Percentiles rank a stretch among this genome's conserved stretches.
These are phyloP conservation scores for Salvia hispanica DNA, from an alignment of 257 asterid genomes.

Conservation along the genomic window DNA sequence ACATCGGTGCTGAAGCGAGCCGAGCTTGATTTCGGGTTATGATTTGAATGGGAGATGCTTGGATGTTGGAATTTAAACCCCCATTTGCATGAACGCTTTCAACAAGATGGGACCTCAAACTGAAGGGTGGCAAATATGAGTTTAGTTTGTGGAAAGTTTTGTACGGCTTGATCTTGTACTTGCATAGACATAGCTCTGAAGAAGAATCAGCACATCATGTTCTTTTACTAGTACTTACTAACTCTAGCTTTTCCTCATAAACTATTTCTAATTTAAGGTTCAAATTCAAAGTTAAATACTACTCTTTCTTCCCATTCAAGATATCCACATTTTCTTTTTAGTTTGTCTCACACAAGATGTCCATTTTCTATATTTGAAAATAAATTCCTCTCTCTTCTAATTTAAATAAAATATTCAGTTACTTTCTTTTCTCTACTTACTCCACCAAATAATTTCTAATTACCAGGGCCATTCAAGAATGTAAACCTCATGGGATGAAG, in stretches of 20 bases:
- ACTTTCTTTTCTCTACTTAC: too few species aligned
- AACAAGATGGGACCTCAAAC: conserved; percentile 1
- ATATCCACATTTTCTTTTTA: too few species aligned
- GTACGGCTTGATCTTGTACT: neutral
- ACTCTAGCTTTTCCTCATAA: neutral
- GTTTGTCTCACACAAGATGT: too few species aligned
- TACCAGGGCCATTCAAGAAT: too few species aligned
- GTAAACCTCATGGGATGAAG: too few species aligned
- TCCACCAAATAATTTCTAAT: too few species aligned
- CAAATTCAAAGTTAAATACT: neutral
- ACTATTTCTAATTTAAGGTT: neutral
- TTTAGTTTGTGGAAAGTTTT: neutral
- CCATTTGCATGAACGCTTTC: neutral
- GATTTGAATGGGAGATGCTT: conserved; percentile 16
- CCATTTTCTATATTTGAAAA: too few species aligned
- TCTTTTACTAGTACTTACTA: neutral
- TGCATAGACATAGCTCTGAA: too few species aligned
- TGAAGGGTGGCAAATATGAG: neutral
- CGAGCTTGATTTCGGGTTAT: conserved; percentile 64
- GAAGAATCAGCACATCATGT: neutral
- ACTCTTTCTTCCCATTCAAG: too few species aligned
- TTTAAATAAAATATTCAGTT: too few species aligned
- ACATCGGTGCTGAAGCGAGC: conserved; percentile 82
- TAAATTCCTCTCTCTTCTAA: too few species aligned
- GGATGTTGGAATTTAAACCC: neutral